phyloP scores from a whole-genome alignment of 345 rosid species.

The Murraya paniculata region DNA sequence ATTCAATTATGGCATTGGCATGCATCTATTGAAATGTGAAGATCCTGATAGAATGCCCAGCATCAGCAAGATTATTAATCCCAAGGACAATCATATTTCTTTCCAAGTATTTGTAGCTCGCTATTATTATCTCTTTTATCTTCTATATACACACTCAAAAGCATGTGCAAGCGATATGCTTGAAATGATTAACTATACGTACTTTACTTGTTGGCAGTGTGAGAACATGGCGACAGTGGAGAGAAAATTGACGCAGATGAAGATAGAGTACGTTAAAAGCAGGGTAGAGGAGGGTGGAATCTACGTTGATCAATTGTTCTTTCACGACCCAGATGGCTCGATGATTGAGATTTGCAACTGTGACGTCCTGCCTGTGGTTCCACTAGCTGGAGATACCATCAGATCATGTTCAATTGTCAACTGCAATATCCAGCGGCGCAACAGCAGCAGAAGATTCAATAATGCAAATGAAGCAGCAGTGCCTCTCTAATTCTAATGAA shows the following conservation, averaged over 20 bases:
- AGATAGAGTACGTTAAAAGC: slow-evolving; percentile 33
- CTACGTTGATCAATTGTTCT: slow-evolving; percentile 53
- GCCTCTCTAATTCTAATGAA: not conserved
- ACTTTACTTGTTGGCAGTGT: slow-evolving; percentile 26
- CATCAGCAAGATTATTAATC: slow-evolving; percentile 37
- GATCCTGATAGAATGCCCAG: slow-evolving; percentile 54
- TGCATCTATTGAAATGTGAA: slow-evolving; percentile 55
- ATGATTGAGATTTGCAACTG: slow-evolving; percentile 70
- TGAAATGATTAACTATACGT: not conserved
- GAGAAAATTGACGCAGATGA: slow-evolving; percentile 46
- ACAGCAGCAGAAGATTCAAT: too few species aligned
- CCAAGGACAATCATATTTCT: slow-evolving; percentile 70
- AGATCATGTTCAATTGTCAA: slow-evolving; percentile 7
- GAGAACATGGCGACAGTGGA: slow-evolving; percentile 49
- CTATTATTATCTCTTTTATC: not conserved
- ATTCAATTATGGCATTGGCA: slow-evolving; percentile 61
- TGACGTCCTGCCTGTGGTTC: slow-evolving; percentile 50
- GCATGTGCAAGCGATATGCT: not conserved
- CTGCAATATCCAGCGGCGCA: too few species aligned
- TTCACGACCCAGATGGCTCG: slow-evolving; percentile 60
- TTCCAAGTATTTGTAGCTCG: slow-evolving; percentile 55
- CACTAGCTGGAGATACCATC: slow-evolving; percentile 29
- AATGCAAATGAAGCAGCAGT: too few species aligned
- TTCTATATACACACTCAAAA: not conserved
- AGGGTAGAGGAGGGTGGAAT: slow-evolving; percentile 47